Percentiles rank a stretch among this genome's conserved stretches.
Evolutionary conservation across 192 early-diverging fungal genomes (phyloP).

Genomic region (Podila horticola): DNA sequence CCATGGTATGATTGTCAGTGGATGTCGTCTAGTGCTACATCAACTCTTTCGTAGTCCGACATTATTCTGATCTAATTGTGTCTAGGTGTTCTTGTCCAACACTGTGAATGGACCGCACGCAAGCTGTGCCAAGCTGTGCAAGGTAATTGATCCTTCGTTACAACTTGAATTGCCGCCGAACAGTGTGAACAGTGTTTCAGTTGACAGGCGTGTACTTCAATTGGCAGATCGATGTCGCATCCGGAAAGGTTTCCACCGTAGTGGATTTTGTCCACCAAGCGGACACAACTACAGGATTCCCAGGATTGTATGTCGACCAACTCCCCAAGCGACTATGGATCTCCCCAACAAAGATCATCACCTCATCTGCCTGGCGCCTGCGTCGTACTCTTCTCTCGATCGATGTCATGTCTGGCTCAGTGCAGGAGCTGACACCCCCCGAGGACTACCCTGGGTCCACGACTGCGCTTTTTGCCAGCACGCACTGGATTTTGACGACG

Average conservation of each 20-base stretch:
- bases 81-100: slow-evolving; percentile 69
- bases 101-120: slow-evolving; percentile 73
- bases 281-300: slow-evolving; percentile 61
- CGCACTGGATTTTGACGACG: slow-evolving; percentile 55
- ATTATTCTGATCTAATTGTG: no score
- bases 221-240: slow-evolving; percentile 21
- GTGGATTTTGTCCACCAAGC: slow-evolving; percentile 53
- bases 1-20: slow-evolving; percentile 16
- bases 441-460: slow-evolving; percentile 54
- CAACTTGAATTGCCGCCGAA: no score
- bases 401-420: slow-evolving; percentile 56
- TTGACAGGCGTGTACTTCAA: not conserved
- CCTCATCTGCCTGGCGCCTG: slow-evolving; percentile 31
- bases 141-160: slow-evolving; percentile 17
- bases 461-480: slow-evolving; percentile 54
- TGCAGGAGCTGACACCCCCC: slow-evolving; percentile 59
- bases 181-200: no score
- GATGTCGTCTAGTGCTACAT: no score
- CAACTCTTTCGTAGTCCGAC: no score
- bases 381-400: slow-evolving; percentile 34
- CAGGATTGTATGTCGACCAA: slow-evolving; percentile 73
- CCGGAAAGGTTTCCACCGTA: slow-evolving; percentile 22
- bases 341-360: slow-evolving; percentile 24
- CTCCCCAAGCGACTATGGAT: slow-evolving; percentile 55
- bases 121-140: slow-evolving; percentile 62